A percentile compares a stretch with the other conserved stretches of the same genome.
Conservation (phyloP, 441 rosid species). For the Adansonia rubrostipa region DNA sequence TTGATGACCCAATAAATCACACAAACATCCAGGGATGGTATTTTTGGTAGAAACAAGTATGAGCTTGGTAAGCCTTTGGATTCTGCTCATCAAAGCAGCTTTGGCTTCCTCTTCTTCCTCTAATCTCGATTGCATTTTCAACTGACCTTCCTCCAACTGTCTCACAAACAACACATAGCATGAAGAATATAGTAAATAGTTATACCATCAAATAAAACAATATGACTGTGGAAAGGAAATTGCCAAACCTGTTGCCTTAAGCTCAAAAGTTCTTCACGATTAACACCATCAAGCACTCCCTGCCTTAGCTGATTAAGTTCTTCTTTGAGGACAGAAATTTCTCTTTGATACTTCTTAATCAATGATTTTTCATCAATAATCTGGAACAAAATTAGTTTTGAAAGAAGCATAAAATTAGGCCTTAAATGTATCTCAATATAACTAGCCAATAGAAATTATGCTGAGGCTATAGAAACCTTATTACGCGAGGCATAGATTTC, state of each 20-base stretch:
- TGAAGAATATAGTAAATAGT: neutral
- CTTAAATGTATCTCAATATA: neutral
- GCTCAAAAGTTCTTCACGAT: constrained; percentile 88
- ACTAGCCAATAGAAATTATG: constrained; percentile 3
- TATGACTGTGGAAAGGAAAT: constrained; percentile 13
- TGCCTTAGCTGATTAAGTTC: constrained; percentile 91
- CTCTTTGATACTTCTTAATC: constrained; percentile 96
- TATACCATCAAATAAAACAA: neutral
- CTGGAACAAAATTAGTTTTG: constrained; percentile 46
- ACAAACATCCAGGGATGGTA: constrained; percentile 69
- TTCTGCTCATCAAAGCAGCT: constrained; percentile 99
- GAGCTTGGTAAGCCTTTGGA: constrained; percentile 95
- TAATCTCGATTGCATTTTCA: constrained; percentile 97
- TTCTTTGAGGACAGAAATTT: constrained; percentile 81
- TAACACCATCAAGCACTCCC: constrained; percentile 87
- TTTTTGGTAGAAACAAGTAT: constrained; percentile 96
- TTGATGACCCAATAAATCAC: constrained; percentile 71
- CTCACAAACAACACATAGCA: constrained; percentile 19
- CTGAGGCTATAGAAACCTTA: constrained; percentile 59
- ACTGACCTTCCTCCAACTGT: constrained; percentile 99
- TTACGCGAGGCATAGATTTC: constrained; percentile 98
- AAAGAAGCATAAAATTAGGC: constrained; percentile 27
- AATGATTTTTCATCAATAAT: constrained; percentile 97
- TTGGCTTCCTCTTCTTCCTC: constrained; percentile 99
- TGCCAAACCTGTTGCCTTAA: constrained; percentile 80